A percentile compares a stretch with the other conserved stretches of the same genome.
phyloP scores from a whole-genome alignment of 2,329 filamentous ascomycete species.

The Nothophaeocryptopus gaeumannii region DNA sequence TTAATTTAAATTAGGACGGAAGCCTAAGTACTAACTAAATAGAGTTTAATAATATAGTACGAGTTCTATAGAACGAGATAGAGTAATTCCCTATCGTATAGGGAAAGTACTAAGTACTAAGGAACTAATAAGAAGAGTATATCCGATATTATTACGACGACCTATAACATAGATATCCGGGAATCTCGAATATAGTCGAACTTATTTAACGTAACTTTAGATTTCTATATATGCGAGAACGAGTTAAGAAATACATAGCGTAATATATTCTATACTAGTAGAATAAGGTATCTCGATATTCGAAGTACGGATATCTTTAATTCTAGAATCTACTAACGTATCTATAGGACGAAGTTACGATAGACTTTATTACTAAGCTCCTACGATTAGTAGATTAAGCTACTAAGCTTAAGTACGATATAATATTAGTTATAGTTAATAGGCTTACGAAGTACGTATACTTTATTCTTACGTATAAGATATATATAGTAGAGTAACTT shows the following conservation, averaged over 20 bases:
- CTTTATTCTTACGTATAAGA: no score
- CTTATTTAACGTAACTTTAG: slow-evolving; percentile 9
- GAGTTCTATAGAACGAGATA: no score
- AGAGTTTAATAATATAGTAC: no score
- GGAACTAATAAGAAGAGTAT: slow-evolving; percentile 8
- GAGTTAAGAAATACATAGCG: no score
- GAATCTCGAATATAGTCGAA: no score
- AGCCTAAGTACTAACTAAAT: no score
- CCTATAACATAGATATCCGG: no score
- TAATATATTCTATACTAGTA: no score
- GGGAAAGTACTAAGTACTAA: slow-evolving; percentile 11
- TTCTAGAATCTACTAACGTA: slow-evolving; percentile 8
- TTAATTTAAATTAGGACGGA: no score
- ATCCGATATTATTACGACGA: slow-evolving; percentile 15
- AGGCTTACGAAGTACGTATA: slow-evolving; percentile 19
- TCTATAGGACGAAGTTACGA: slow-evolving; percentile 17
- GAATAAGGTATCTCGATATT: slow-evolving; percentile 12
- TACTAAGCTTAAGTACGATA: slow-evolving; percentile 11
- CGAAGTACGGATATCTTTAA: slow-evolving; percentile 15
- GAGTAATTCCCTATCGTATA: slow-evolving; percentile 13
- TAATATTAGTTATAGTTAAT: slow-evolving; percentile 26
- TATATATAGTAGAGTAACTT: slow-evolving; percentile 15
- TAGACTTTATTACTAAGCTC: slow-evolving; percentile 23
- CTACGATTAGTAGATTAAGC: slow-evolving; percentile 9
- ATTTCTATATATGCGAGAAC: no score